Evolutionary conservation across 1,284 basidiomycete genomes (phyloP).

Genomic region (Calocybe gambosa): DNA sequence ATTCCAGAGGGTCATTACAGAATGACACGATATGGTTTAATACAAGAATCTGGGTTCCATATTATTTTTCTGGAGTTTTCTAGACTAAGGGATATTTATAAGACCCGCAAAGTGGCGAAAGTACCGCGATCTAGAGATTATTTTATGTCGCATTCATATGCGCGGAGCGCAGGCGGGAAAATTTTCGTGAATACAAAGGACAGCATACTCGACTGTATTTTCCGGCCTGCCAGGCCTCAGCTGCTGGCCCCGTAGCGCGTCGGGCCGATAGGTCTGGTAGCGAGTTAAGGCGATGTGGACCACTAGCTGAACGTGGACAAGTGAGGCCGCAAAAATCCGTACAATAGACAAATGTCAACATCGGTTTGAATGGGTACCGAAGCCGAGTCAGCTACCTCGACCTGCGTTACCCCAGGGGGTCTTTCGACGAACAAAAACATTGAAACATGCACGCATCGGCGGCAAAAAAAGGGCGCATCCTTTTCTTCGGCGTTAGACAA

Average conservation of each 20-base stretch:
- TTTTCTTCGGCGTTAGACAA: not conserved
- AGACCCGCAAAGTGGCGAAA: conserved; percentile 18
- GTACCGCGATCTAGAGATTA: conserved; percentile 14
- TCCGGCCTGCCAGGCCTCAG: not conserved
- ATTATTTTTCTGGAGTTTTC: not conserved
- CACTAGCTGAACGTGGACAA: not conserved
- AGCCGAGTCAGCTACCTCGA: not conserved
- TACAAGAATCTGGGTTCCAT: not conserved
- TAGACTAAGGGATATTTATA: conserved; percentile 10
- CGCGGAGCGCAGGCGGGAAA: no score
- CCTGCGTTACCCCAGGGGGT: not conserved
- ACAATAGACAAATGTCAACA: not conserved
- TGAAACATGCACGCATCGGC: not conserved
- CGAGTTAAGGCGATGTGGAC: no score
- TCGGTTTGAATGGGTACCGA: not conserved
- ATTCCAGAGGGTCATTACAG: no score
- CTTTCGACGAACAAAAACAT: not conserved
- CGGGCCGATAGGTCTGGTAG: no score
- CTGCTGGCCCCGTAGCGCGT: not conserved
- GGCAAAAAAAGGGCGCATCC: not conserved
- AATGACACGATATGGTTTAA: not conserved
- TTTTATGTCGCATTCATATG: no score
- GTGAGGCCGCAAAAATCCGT: not conserved
- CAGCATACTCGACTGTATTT: not conserved
- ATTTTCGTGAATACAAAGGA: no score